Evolutionary conservation across 192 early-diverging fungal species (phyloP).

Genomic region (Oehlia diaphana): DNA sequence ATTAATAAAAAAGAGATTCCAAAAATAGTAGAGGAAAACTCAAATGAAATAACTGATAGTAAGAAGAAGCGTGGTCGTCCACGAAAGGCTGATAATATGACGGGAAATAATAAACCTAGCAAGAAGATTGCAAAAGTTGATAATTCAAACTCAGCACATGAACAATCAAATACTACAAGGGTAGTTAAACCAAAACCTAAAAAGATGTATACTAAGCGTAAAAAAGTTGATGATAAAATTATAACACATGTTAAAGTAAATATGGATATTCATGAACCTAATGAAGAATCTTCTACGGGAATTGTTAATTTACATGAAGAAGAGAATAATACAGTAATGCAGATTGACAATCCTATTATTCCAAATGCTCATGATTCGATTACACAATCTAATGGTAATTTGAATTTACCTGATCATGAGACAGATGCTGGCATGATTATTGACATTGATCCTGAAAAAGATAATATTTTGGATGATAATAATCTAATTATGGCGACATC

Average conservation of each 20-base stretch:
- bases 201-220: too few species aligned
- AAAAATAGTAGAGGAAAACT: not conserved
- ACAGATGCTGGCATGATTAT: not conserved
- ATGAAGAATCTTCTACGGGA: not conserved
- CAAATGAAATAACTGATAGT: not conserved
- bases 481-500: too few species aligned
- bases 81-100: not conserved
- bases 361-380: too few species aligned
- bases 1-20: not conserved
- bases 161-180: not conserved
- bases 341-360: not conserved
- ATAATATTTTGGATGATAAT: not conserved
- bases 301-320: not conserved
- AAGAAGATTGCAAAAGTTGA: not conserved
- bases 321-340: not conserved
- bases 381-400: not conserved
- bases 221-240: not conserved
- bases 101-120: not conserved
- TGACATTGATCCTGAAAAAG: not conserved
- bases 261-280: not conserved
- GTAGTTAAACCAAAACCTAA: too few species aligned
- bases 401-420: not conserved
- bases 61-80: slow-evolving; percentile 11
- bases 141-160: not conserved
- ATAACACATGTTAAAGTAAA: not conserved